These are phyloP conservation scores for Candida awuae DNA, from an alignment of 805 yeast species.

Conservation along the genomic window DNA sequence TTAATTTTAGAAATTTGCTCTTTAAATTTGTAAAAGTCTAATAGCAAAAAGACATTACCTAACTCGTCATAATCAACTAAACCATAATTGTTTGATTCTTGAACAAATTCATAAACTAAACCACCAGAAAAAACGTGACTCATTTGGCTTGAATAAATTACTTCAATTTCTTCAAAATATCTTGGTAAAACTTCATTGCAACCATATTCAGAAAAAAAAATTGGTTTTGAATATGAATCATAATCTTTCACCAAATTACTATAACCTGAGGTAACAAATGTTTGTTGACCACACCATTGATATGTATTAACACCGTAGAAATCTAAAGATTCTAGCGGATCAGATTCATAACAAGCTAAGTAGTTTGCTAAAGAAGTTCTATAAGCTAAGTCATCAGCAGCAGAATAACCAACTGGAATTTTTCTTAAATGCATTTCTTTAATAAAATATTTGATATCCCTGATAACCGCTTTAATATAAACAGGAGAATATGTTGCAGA, in stretches of 20 bases:
- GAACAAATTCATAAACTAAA: slow-evolving; percentile 70
- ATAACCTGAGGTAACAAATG: slow-evolving; percentile 73
- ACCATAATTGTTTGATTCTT: slow-evolving; percentile 75
- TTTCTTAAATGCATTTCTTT: slow-evolving; percentile 46
- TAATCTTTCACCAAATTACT: slow-evolving; percentile 63
- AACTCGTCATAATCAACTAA: slow-evolving; percentile 43
- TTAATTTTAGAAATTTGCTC: slow-evolving; percentile 34
- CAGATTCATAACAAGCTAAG: slow-evolving; percentile 62
- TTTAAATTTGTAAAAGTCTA: slow-evolving; percentile 38
- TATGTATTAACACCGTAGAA: slow-evolving; percentile 77
- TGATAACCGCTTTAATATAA: slow-evolving; percentile 67
- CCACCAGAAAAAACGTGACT: slow-evolving; percentile 77
- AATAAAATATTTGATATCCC: slow-evolving; percentile 76
- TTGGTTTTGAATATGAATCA: slow-evolving; percentile 58
- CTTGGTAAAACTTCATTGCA: slow-evolving; percentile 81
- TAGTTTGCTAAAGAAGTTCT: slow-evolving; percentile 72
- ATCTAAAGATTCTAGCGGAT: slow-evolving; percentile 53
- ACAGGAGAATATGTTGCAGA: slow-evolving; percentile 66
- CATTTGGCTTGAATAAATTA: slow-evolving; percentile 69
- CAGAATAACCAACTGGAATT: slow-evolving; percentile 92
- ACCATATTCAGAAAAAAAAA: slow-evolving; percentile 87
- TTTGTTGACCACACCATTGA: slow-evolving; percentile 85
- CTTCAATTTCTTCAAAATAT: slow-evolving; percentile 62
- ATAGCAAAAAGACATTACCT: slow-evolving; percentile 36
- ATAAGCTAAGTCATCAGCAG: slow-evolving; percentile 83